These are phyloP conservation scores for Cyberlindnera xylosilytica DNA, from an alignment of 805 yeast genomes.

Conservation along the genomic window DNA sequence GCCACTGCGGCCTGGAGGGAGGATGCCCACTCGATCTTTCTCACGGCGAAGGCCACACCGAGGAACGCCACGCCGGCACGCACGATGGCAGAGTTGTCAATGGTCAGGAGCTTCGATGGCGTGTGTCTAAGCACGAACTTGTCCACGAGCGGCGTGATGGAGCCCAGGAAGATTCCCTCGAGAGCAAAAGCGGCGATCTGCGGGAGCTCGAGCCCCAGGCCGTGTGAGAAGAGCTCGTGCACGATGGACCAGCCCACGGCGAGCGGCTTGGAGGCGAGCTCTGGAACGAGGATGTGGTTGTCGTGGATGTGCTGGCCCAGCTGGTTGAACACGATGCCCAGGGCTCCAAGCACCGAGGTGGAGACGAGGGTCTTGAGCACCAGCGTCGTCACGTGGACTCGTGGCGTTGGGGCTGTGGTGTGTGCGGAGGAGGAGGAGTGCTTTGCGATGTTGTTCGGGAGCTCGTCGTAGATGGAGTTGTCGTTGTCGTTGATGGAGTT, in stretches of 20 bases:
- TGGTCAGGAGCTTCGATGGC: constrained; percentile 5
- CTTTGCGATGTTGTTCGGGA: constrained; percentile 14
- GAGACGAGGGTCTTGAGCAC: constrained; percentile 8
- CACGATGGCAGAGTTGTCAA: constrained; percentile 24
- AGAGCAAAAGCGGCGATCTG: constrained; percentile 35
- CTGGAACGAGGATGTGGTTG: constrained; percentile 42
- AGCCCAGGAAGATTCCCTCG: constrained; percentile 60
- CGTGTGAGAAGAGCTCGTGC: constrained; percentile 5
- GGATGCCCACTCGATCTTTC: constrained; percentile 67
- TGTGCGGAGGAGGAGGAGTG: constrained; percentile 5
- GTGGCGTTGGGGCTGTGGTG: not conserved
- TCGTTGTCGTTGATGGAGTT: constrained; percentile 11
- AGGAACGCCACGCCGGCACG: constrained; percentile 56
- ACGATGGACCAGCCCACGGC: constrained; percentile 32
- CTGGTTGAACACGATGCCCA: constrained; percentile 53
- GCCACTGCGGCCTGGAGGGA: constrained; percentile 60
- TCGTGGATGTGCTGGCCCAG: constrained; percentile 50
- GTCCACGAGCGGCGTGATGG: constrained; percentile 40
- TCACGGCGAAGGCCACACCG: constrained; percentile 69
- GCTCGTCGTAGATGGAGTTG: constrained; percentile 15
- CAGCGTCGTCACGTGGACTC: not conserved
- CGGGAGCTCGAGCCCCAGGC: constrained; percentile 15
- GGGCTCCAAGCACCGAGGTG: constrained; percentile 31
- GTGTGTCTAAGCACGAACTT: constrained; percentile 15
- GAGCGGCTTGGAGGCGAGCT: constrained; percentile 40